Base-by-base conservation (phyloP, 2,329 filamentous ascomycete species). In the Ambrosiella xylebori region DNA sequence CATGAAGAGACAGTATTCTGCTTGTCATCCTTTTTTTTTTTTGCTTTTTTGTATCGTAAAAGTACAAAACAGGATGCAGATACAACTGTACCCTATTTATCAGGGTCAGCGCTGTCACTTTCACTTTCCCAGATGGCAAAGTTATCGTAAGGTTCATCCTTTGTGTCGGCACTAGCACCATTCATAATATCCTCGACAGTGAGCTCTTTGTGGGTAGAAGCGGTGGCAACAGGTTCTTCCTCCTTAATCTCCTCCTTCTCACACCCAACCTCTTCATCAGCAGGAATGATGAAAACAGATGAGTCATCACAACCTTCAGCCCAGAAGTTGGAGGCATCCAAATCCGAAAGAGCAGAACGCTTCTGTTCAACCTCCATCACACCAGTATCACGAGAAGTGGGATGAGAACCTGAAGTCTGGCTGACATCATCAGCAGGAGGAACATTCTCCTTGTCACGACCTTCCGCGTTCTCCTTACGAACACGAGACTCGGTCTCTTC, bases 401-500 rank as follows among this genome's bases (percentile, higher is more conserved):
- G 64, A 0, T 67, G 66, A 1, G 69, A 65, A 19, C 64, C 63
- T 13, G 72, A 71, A 0, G 79, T 81, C 65, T 85, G 77, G 36
- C 78, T 80, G 44, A 85, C 69, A 51, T 86, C 82, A 58, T 80
- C 78, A 2, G 71, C 68, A 1, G 91, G 91, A 3, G 91, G 86
- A 15, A 95, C 81, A 66, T 98, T 98, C 73, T 98, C 91, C 75
- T 98, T 98, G 65, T 88, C 86, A 38, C 81, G 76, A 51, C 79
- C 77, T 63, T 86, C 79, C 38, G 75, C 74, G 63, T 74, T 68
- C 66, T 75, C 77, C 63, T 70, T 70, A 55, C 65, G 71, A 49
- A 76, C 70, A 66, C 78, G 78, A 54, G 73, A 75, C 65, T 79
- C 76, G 36, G 72, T 78, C 69, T 90, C 86, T 68, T 95, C 90